Evolutionary conservation across 2,329 filamentous ascomycete species (phyloP).

Genomic region (Rhinocladiella similis): DNA sequence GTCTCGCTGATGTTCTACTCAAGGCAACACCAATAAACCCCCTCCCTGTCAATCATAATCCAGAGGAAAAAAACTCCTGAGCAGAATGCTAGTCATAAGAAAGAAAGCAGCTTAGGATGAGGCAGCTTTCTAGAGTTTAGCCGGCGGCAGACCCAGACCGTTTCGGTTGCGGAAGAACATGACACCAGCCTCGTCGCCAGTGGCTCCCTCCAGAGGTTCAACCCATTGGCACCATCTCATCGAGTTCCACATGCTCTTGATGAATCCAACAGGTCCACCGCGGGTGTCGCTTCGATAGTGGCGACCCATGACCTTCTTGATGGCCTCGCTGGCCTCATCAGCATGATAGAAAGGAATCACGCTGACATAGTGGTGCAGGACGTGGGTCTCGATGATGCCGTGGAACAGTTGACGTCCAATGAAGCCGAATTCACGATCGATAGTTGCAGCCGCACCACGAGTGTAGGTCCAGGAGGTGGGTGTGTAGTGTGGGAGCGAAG

Average conservation of each 20-base stretch:
- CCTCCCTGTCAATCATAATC: too few relatives aligned
- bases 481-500: conserved; percentile 88
- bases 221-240: conserved; percentile 95
- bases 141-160: conserved; percentile 68
- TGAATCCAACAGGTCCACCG: conserved; percentile 78
- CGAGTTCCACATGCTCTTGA: conserved; percentile 77
- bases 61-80: too few relatives aligned
- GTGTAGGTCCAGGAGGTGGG: conserved; percentile 86
- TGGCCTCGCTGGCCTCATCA: conserved; percentile 89
- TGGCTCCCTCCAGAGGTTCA: conserved; percentile 80
- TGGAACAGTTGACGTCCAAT: conserved; percentile 87
- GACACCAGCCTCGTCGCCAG: conserved; percentile 79
- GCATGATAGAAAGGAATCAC: conserved; percentile 96
- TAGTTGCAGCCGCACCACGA: conserved; percentile 89
- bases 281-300: conserved; percentile 86
- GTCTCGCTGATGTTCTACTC: too few relatives aligned
- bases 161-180: conserved; percentile 96
- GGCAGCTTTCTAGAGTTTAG: conserved; percentile 9
- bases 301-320: conserved; percentile 90
- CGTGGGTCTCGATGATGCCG: conserved; percentile 96
- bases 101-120: conserved; percentile 3
- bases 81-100: too few relatives aligned
- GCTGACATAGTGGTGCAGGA: conserved; percentile 96
- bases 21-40: too few relatives aligned
- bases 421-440: conserved; percentile 96